Conservation (phyloP, 75 land plant genomes). For the Cunninghamia lanceolata region DNA sequence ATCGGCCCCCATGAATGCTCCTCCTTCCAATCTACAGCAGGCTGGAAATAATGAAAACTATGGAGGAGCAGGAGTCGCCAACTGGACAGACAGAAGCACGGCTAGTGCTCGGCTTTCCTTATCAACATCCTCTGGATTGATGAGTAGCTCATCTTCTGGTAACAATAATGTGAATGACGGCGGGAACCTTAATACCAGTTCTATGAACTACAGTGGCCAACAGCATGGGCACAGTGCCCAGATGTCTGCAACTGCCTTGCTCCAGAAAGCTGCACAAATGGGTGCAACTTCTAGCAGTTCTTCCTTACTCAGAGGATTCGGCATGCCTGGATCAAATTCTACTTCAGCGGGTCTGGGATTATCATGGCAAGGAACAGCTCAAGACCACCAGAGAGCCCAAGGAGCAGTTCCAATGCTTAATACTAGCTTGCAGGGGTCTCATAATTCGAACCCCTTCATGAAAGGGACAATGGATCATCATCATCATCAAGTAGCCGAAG, state of each 20-base stretch:
- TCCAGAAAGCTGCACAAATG: slow-evolving; percentile 50
- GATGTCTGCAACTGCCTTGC: slow-evolving; percentile 45
- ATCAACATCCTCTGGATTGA: slow-evolving; percentile 31
- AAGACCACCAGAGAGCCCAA: slow-evolving; percentile 7
- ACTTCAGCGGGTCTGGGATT: slow-evolving; percentile 7
- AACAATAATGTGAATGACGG: slow-evolving; percentile 24
- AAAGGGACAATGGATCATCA: not conserved
- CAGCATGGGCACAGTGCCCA: slow-evolving; percentile 32
- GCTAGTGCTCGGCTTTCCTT: slow-evolving; percentile 29
- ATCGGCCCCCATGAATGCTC: slow-evolving; percentile 9
- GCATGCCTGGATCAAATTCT: slow-evolving; percentile 10
- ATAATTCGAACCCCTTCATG: slow-evolving; percentile 2
- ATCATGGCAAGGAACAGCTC: slow-evolving; percentile 7
- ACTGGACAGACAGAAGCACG: slow-evolving; percentile 7
- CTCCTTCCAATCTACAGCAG: slow-evolving; percentile 3
- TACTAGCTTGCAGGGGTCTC: not conserved
- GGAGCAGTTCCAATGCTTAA: not conserved
- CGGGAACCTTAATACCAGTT: slow-evolving; percentile 8
- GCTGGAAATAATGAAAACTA: not conserved
- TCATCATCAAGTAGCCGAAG: not conserved
- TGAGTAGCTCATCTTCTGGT: slow-evolving; percentile 24
- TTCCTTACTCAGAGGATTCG: slow-evolving; percentile 19
- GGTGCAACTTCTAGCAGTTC: slow-evolving; percentile 31
- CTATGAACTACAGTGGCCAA: slow-evolving; percentile 9
- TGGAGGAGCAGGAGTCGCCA: not conserved